Evolutionary conservation across 2,329 filamentous ascomycete genomes (phyloP).

Genomic region (Fusarium devonianum): DNA sequence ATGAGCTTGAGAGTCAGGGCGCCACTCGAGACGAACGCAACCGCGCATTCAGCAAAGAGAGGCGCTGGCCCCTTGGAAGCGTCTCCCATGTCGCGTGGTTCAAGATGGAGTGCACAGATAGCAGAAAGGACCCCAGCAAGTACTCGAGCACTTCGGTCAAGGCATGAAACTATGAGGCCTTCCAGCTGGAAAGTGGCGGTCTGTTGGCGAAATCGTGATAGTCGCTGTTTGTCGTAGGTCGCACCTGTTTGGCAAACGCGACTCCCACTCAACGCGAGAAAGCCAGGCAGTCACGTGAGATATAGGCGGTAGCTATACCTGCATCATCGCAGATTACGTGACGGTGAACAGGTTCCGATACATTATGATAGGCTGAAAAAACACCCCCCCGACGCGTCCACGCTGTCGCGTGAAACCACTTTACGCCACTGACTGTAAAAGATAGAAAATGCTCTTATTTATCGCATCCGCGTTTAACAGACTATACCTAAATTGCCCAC

Average conservation of each 20-base stretch:
- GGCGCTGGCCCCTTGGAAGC: conserved; percentile 31
- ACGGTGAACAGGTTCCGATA: background rate
- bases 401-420: conserved; percentile 13
- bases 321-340: no score
- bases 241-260: conserved; percentile 26
- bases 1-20: conserved; percentile 51
- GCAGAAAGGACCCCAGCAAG: conserved; percentile 5
- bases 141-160: conserved; percentile 2
- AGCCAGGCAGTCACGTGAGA: conserved; percentile 48
- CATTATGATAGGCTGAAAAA: conserved; percentile 7
- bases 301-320: background rate
- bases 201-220: conserved; percentile 2
- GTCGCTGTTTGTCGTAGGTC: conserved; percentile 21
- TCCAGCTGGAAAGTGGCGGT: conserved; percentile 3
- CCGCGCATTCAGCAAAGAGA: conserved; percentile 52
- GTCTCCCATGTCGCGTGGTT: conserved; percentile 42
- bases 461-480: background rate
- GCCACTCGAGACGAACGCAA: conserved; percentile 56
- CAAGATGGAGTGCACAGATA: conserved; percentile 7
- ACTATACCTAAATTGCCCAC: no score
- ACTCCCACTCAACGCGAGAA: conserved; percentile 46
- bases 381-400: background rate
- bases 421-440: no score
- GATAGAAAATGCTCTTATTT: no score
- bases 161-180: conserved; percentile 17